Base-by-base conservation (phyloP, 2,329 filamentous ascomycete genomes). In the Canariomyces notabilis region DNA sequence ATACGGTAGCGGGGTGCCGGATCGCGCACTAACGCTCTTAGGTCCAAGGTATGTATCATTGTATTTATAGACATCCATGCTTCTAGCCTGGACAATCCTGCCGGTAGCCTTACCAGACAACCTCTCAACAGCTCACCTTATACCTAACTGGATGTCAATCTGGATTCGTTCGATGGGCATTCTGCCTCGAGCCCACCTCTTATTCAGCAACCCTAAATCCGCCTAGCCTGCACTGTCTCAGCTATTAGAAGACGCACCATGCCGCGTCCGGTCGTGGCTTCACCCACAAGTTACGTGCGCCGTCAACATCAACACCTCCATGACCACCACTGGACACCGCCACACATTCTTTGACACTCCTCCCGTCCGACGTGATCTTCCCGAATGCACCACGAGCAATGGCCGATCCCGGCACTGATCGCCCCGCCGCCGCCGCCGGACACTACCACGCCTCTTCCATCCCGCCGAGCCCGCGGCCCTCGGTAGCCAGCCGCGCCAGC, bases 381-480 rank as follows among this genome's bases (percentile, higher is more conserved):
- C 20, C 14, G 32, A 23, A 38, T 15, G 31, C 23, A 31, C n/a
- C n/a, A n/a, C 15, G 9, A 33, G 46, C 31, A 22, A 62, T 62
- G 60, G 42, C 55, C 38, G 57, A 58, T 14, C 52, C 54, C 22
- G 46, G 50, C 16, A 14, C 34, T 34, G 41, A 44, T 33, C 53
- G 56, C n/a, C 59, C 58, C 23, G 53, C 48, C 33, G 61, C 60
- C 35, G 41, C 57, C 22, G 49, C 52, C 31, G 53, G 54, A 33
- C 48, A 37, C 12, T 36, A 51, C 35, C 31, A 50, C 21, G 18
- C 49, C 19, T 46, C 49, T 8, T 53, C 56, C 18, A 42, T 48
- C 32, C 54, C 56, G 6, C 48, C 53, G 6, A 58, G 58, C 38
- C 56, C 54, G 1, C 57, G 51, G 6, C 56, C 55, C 14, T 59